Conservation (phyloP, 164 flowering plant genomes). For the Sextonia rubra region DNA sequence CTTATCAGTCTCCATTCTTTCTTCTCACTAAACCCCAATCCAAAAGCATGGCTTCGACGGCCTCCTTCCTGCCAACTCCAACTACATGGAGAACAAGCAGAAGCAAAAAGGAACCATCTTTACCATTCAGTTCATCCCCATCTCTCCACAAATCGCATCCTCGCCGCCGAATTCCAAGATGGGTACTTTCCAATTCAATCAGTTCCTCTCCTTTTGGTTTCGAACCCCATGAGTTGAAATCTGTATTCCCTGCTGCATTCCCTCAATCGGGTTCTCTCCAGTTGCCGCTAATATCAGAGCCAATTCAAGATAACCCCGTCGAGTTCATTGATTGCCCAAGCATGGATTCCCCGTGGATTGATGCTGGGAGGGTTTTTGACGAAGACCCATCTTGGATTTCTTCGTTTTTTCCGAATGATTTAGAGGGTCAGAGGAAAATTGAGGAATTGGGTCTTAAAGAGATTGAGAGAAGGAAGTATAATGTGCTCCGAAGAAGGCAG, state of each 20-base stretch:
- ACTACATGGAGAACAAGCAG: constrained; percentile 22
- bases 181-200: neutral
- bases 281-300: constrained; percentile 31
- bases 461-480: constrained; percentile 44
- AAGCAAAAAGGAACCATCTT: neutral
- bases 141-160: neutral
- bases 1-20: constrained; percentile 3
- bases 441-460: constrained; percentile 21
- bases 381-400: constrained; percentile 80
- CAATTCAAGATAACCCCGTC: constrained; percentile 26
- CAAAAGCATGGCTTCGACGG: constrained; percentile 49
- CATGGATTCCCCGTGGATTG: constrained; percentile 15
- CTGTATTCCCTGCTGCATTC: constrained; percentile 3
- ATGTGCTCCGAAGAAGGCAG: constrained; percentile 66
- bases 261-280: constrained; percentile 23
- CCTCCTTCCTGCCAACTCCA: constrained; percentile 32
- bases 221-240: constrained; percentile 3
- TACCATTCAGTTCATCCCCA: neutral
- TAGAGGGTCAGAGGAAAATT: constrained; percentile 3
- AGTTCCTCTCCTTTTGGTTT: constrained; percentile 4
- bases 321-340: constrained; percentile 25
- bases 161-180: neutral
- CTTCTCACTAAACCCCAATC: constrained; percentile 11
- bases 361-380: constrained; percentile 33
- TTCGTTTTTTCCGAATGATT: constrained; percentile 25